phyloP scores from a whole-genome alignment of 805 yeast species.

The Saccharomycopsis malanga region DNA sequence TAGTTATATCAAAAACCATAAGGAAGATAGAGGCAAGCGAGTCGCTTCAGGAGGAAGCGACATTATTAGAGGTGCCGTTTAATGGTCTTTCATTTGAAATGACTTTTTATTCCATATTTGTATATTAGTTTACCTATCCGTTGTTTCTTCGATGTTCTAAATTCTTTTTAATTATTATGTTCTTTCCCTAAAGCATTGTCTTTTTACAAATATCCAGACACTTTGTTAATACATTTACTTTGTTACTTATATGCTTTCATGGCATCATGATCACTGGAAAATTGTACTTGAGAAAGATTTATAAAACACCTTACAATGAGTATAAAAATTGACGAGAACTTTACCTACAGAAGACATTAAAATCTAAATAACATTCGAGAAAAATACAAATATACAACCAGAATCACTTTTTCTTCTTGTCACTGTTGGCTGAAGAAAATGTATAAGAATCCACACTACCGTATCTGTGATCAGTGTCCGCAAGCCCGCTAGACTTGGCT shows the following conservation, averaged over 20 bases:
- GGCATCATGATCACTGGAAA: too few species aligned
- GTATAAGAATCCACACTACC: not conserved
- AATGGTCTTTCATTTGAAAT: not conserved
- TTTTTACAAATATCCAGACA: too few species aligned
- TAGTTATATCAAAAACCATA: conserved; percentile 19
- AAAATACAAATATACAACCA: not conserved
- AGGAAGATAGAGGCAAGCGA: conserved; percentile 18
- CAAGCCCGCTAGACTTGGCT: not conserved
- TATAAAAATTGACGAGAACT: too few species aligned
- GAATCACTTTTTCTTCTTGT: not conserved
- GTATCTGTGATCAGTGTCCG: not conserved
- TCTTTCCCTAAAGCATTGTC: too few species aligned
- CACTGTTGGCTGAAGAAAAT: not conserved
- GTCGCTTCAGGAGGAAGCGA: conserved; percentile 22
- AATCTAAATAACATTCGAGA: not conserved
- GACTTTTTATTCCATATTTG: too few species aligned
- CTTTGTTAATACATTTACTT: too few species aligned
- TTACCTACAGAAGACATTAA: not conserved
- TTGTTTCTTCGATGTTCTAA: too few species aligned
- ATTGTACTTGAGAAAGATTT: too few species aligned
- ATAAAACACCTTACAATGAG: too few species aligned
- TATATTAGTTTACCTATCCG: too few species aligned
- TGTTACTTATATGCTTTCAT: too few species aligned
- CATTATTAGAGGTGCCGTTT: conserved; percentile 20
- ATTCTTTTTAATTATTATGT: too few species aligned